Evolutionary conservation across 495 filamentous ascomycete species (phyloP).

Genomic region (Trichocladium antarcticum): DNA sequence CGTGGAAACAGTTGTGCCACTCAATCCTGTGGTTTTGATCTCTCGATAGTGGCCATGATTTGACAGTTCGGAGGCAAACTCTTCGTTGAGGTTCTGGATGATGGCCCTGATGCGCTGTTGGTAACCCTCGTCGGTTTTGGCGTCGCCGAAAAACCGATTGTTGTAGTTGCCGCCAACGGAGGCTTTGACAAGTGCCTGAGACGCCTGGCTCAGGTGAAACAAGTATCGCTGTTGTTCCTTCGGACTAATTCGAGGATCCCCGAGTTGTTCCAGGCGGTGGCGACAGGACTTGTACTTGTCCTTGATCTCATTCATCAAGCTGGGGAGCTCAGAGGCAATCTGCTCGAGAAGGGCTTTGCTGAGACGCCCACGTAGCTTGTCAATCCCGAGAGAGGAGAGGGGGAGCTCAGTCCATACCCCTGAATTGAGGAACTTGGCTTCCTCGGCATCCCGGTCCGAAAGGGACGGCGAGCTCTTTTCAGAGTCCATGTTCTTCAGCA

Average conservation of each 20-base stretch:
- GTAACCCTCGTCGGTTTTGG: conserved; percentile 27
- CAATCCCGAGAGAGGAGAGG: conserved; percentile 34
- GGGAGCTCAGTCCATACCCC: conserved; percentile 33
- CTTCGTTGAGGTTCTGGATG: conserved; percentile 45
- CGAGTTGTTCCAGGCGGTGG: conserved; percentile 35
- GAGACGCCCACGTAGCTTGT: conserved; percentile 38
- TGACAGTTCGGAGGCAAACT: conserved; percentile 44
- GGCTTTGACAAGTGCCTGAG: conserved; percentile 39
- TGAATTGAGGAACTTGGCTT: conserved; percentile 33
- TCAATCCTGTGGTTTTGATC: conserved; percentile 16
- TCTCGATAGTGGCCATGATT: conserved; percentile 35
- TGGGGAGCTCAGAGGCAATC: conserved; percentile 47
- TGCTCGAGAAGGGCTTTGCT: conserved; percentile 48
- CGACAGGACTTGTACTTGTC: conserved; percentile 25
- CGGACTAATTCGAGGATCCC: conserved; percentile 35
- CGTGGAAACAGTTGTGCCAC: background rate
- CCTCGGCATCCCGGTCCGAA: conserved; percentile 30
- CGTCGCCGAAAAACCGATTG: conserved; percentile 44
- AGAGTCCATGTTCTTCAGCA: conserved; percentile 51
- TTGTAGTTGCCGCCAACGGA: conserved; percentile 48
- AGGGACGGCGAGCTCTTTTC: conserved; percentile 32
- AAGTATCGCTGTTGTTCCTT: conserved; percentile 45
- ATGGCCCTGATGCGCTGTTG: conserved; percentile 49
- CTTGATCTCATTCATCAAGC: conserved; percentile 47
- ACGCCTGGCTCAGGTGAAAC: conserved; percentile 40